phyloP scores from a whole-genome alignment of 2,329 filamentous ascomycete genomes.

The Onygena corvina region DNA sequence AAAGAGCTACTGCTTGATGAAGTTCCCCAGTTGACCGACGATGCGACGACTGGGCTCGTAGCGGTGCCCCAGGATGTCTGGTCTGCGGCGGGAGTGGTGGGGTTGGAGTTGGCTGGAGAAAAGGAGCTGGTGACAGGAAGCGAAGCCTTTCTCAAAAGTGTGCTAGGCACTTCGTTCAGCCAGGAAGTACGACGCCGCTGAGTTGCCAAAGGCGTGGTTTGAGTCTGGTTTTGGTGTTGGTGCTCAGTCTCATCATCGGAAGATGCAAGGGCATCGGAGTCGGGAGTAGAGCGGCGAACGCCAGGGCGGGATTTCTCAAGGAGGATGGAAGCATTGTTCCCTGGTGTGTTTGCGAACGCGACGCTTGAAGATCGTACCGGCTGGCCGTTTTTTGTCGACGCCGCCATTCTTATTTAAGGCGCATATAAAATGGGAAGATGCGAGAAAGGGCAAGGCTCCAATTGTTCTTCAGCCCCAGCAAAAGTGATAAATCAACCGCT shows the following conservation, averaged over 20 bases:
- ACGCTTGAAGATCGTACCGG: constrained; percentile 28
- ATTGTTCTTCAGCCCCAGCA: neutral
- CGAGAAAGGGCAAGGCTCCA: neutral
- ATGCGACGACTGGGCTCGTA: constrained; percentile 28
- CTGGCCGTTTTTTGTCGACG: constrained; percentile 10
- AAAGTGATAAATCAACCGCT: neutral
- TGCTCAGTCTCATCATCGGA: constrained; percentile 78
- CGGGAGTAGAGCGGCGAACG: constrained; percentile 72
- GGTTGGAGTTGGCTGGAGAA: constrained; percentile 68
- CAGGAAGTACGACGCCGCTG: constrained; percentile 66
- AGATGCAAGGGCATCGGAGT: constrained; percentile 85
- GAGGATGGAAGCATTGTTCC: constrained; percentile 52
- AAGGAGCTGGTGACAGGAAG: constrained; percentile 60
- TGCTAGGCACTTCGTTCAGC: constrained; percentile 68
- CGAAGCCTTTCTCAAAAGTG: constrained; percentile 60
- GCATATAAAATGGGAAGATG: neutral
- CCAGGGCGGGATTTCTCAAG: constrained; percentile 60
- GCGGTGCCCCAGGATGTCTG: constrained; percentile 34
- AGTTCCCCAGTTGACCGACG: constrained; percentile 32
- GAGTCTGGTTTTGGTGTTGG: constrained; percentile 42
- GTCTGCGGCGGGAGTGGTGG: constrained; percentile 65
- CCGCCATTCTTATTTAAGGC: constrained; percentile 9
- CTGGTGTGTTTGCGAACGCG: constrained; percentile 32
- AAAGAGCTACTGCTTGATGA: constrained; percentile 41
- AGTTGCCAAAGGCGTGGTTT: constrained; percentile 44